phyloP scores from a whole-genome alignment of 2,329 filamentous ascomycete species.

The Leptodontidium sp. region DNA sequence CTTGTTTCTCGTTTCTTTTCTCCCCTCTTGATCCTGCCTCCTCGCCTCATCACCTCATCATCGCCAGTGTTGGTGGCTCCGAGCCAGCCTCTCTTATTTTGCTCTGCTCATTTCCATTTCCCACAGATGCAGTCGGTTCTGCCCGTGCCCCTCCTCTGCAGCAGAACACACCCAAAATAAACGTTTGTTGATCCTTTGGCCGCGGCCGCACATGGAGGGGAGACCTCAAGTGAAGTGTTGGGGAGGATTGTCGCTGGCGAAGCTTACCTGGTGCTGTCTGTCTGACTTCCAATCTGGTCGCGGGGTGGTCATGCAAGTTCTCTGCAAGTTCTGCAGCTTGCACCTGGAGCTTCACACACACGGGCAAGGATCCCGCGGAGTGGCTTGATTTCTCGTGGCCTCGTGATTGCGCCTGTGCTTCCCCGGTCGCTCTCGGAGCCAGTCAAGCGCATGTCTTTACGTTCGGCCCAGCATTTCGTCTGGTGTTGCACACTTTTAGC shows the following conservation, averaged over 20 bases:
- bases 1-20: constrained; percentile 20
- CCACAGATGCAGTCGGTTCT: constrained; percentile 17
- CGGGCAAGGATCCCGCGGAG: constrained; percentile 31
- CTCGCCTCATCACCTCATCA: neutral
- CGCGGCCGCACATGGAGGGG: constrained; percentile 6
- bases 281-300: constrained; percentile 13
- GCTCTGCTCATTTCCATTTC: constrained; percentile 2
- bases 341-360: constrained; percentile 28
- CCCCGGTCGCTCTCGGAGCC: constrained; percentile 24
- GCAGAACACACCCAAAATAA: constrained; percentile 21
- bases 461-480: constrained; percentile 21
- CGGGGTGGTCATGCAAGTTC: constrained; percentile 23
- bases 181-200: constrained; percentile 23
- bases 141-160: constrained; percentile 29
- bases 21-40: constrained; percentile 12
- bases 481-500: constrained; percentile 28
- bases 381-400: constrained; percentile 41
- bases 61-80: constrained; percentile 7
- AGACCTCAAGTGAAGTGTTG: constrained; percentile 21
- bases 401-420: constrained; percentile 38
- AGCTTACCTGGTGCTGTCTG: neutral
- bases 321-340: constrained; percentile 33
- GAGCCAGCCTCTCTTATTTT: neutral
- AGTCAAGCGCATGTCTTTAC: constrained; percentile 31
- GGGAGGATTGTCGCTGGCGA: neutral